These are phyloP conservation scores for Arabidopsis hybrid DNA, from an alignment of 441 rosid species.

Conservation along the genomic window DNA sequence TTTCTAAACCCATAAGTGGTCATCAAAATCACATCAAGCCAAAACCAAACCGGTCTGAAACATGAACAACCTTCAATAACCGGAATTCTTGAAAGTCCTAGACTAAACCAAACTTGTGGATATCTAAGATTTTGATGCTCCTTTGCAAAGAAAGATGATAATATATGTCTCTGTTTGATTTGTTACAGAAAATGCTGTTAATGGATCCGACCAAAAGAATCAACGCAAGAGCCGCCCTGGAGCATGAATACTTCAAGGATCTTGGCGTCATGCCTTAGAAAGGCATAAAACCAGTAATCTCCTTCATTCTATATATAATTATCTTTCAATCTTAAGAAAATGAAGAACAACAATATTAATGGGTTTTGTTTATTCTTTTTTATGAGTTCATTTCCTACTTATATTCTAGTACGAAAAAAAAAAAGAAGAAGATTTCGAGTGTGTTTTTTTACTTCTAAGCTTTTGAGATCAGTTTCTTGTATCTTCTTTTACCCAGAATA, in stretches of 20 bases:
- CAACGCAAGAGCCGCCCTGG: constrained; percentile 86
- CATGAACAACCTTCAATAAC: constrained; percentile 9
- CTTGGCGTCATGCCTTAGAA: constrained; percentile 70
- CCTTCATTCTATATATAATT: constrained; percentile 38
- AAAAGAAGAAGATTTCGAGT: constrained; percentile 33
- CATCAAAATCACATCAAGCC: neutral
- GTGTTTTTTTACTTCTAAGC: constrained; percentile 33
- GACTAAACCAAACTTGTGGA: neutral
- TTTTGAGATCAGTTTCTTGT: constrained; percentile 39
- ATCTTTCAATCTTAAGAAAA: constrained; percentile 22
- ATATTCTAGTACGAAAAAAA: constrained; percentile 18
- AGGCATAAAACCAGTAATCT: constrained; percentile 31
- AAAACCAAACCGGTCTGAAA: constrained; percentile 18
- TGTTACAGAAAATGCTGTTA: constrained; percentile 88
- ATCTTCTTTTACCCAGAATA: constrained; percentile 28
- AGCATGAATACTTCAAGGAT: constrained; percentile 95
- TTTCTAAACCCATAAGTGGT: neutral
- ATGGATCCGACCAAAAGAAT: constrained; percentile 93
- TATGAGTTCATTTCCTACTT: constrained; percentile 15
- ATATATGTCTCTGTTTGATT: constrained; percentile 1
- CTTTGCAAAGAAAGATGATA: constrained; percentile 21
- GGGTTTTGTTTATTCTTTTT: constrained; percentile 41
- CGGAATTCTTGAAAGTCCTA: neutral
- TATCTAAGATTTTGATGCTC: constrained; percentile 8
- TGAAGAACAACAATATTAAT: constrained; percentile 19